These are phyloP conservation scores for Didymella glomerata DNA, from an alignment of 2,329 filamentous ascomycete genomes.

Conservation along the genomic window DNA sequence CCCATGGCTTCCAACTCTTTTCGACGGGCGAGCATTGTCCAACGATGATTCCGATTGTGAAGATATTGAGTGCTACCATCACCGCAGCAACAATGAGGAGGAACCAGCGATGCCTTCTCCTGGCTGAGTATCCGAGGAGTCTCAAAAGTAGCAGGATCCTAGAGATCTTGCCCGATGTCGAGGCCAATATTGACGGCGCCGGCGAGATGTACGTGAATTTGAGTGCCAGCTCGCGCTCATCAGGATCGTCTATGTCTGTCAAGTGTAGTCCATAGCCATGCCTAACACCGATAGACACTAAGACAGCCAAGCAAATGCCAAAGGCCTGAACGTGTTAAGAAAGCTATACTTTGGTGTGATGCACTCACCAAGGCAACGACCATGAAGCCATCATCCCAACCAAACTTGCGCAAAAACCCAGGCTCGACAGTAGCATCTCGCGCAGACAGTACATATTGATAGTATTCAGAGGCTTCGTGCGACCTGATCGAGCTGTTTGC, in stretches of 20 bases:
- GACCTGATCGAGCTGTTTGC: not conserved
- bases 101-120: not conserved
- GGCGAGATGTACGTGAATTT: constrained; percentile 8
- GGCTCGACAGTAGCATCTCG: not conserved
- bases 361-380: not conserved
- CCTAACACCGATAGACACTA: not conserved
- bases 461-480: not conserved
- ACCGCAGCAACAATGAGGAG: not conserved
- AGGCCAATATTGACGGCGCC: constrained; percentile 1
- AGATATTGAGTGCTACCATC: constrained; percentile 7
- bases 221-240: constrained; percentile 2
- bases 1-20: constrained; percentile 5
- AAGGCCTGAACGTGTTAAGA: not conserved
- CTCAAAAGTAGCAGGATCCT: not conserved
- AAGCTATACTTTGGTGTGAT: not conserved
- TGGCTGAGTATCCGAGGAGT: not conserved
- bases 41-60: not conserved
- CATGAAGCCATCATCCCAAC: not conserved
- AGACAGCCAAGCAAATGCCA: not conserved
- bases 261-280: not conserved
- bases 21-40: constrained; percentile 3
- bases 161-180: not conserved
- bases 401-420: not conserved
- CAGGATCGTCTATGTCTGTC: not conserved
- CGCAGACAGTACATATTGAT: not conserved